Percentiles rank a stretch among this genome's conserved stretches.
Conservation (phyloP, 441 rosid species). For the Adansonia gregorii region DNA sequence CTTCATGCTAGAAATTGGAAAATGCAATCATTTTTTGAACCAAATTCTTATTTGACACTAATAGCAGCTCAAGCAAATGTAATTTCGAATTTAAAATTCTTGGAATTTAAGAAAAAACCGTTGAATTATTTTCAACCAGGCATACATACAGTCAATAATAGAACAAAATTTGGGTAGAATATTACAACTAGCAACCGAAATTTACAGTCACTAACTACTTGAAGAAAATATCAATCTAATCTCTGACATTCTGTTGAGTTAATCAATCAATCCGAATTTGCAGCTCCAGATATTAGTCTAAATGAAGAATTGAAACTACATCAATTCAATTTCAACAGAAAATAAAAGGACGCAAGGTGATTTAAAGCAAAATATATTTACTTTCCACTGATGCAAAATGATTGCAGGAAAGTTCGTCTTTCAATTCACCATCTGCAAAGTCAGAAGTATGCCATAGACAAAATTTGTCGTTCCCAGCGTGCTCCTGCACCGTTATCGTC, state of each 20-base stretch:
- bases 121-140: not conserved
- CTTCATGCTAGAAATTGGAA: not conserved
- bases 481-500: slow-evolving; percentile 81
- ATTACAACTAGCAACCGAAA: not conserved
- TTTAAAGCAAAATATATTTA: slow-evolving; percentile 40
- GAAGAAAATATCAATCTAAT: not conserved
- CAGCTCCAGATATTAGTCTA: not conserved
- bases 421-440: slow-evolving; percentile 86
- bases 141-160: not conserved
- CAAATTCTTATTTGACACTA: not conserved
- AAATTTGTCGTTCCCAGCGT: slow-evolving; percentile 82
- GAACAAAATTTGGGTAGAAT: not conserved
- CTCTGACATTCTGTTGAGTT: not conserved
- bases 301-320: not conserved
- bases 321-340: not conserved
- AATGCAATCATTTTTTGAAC: not conserved
- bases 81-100: not conserved
- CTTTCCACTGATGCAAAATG: slow-evolving; percentile 76
- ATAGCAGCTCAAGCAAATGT: not conserved
- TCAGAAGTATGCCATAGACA: slow-evolving; percentile 89
- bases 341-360: not conserved
- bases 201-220: not conserved
- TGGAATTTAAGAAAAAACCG: not conserved
- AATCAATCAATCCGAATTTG: not conserved
- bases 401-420: slow-evolving; percentile 79